Percentiles rank a stretch among this genome's conserved stretches.
These are phyloP conservation scores for Lupinus albus DNA, from an alignment of 306 rosid genomes.

Conservation along the genomic window DNA sequence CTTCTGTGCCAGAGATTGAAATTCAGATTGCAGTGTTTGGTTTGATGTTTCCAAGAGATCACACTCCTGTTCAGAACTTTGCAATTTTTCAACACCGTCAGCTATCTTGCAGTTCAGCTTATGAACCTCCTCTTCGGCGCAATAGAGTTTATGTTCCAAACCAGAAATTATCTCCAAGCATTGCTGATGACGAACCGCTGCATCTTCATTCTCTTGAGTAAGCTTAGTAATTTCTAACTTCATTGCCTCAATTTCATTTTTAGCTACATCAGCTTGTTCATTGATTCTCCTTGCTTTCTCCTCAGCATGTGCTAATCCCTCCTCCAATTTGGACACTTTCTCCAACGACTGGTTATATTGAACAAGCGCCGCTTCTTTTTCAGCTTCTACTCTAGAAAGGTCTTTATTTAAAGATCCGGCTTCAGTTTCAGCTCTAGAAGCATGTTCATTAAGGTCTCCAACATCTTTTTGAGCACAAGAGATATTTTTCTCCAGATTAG, in stretches of 20 bases:
- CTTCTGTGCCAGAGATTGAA: constrained; percentile 70
- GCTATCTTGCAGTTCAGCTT: constrained; percentile 61
- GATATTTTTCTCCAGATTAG: constrained; percentile 59
- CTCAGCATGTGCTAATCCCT: constrained; percentile 57
- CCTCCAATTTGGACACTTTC: constrained; percentile 58
- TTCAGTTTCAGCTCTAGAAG: constrained; percentile 68
- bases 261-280: constrained; percentile 63
- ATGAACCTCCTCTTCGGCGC: constrained; percentile 64
- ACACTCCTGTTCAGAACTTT: constrained; percentile 69
- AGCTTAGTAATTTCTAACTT: constrained; percentile 61
- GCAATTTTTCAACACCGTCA: constrained; percentile 59
- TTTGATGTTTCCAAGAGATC: constrained; percentile 70
- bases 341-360: constrained; percentile 58
- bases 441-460: constrained; percentile 67
- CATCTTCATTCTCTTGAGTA: constrained; percentile 77
- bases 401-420: constrained; percentile 62
- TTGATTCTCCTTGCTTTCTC: constrained; percentile 58
- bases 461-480: constrained; percentile 61
- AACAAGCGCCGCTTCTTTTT: constrained; percentile 71
- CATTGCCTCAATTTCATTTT: constrained; percentile 59
- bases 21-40: constrained; percentile 70
- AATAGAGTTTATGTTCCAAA: constrained; percentile 69
- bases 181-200: constrained; percentile 67
- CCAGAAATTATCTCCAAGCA: constrained; percentile 68
- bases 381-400: constrained; percentile 59